Evolutionary conservation across 176 grass and related monocot genomes (phyloP), one percentile per base, ranked within the genome.

Genomic region (Oryza glumipatula): DNA sequence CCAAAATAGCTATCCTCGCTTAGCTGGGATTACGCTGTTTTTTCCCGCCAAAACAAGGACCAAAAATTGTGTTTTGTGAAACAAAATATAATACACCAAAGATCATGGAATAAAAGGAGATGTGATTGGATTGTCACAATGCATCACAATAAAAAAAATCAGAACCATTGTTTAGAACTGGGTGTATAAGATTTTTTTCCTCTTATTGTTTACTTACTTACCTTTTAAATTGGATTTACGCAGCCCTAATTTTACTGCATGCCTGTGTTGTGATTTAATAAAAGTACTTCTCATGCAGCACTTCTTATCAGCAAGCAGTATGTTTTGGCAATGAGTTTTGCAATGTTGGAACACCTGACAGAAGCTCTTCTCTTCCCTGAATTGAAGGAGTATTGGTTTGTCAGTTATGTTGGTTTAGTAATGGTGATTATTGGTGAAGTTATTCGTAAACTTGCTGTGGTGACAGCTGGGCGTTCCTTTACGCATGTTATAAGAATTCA

Each of bases 301-400:
- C 88, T 98, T 86, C 89, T 98, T 73, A 90, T 98, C 66, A 98
- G 89, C 93, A 98, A 95, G 72, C 93, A 94, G 12, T 96, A 98
- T 73, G 78, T 80, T 85, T 66, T 89, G 38, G 93, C 91, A 71
- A 94, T 98, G 93, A 77, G 83, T 85, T 96, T 94, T 81, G 87
- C 96, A 11, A 73, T 99, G 82, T 32, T 94, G 38, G 93, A 99
- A 89, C 94, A 95, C 84, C 70, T 90, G 66, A 88, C 88, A 39
- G 96, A 98, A 91, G 66, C 88, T 16, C 64, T 76, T 78, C 46
- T 98, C 67, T 92, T 94, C 61, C 96, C 96, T 7, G 78, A 80
- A 77, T 63, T 84, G 68, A 98, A 98, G 82, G 91, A 87, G 70
- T 70, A 76, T 92, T 89, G 82, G 93, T 87, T 92, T 84, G 33